Base-by-base conservation (phyloP, 805 yeast species). In the Sugiyamaella lignohabitans region DNA sequence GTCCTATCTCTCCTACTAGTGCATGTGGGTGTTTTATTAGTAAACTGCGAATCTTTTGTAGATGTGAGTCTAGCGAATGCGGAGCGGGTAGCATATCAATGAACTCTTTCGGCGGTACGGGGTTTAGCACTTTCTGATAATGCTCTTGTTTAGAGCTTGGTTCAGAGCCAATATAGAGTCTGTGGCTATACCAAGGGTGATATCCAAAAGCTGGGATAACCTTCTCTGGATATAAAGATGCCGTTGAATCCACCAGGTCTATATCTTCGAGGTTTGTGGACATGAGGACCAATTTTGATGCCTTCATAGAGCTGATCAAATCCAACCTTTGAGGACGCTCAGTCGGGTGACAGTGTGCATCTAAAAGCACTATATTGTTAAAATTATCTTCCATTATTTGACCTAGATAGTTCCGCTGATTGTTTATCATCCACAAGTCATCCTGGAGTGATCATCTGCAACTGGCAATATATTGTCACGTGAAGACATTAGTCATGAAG, bases 111-210 rank as follows among this genome's bases (percentile, higher is more conserved):
- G 56, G 60, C 42, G 68, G 75, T 45, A 48, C 54, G 2, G 70
- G 69, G 1, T 56, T 54, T 35, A 89, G 65, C 0, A 87, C 75
- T 0, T 56, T 21, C 1, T 50, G 42, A 57, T 89, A 89, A 61
- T 89, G 97, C 2, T 51, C 58, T 29, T 57, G 53, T 1, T 43
- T 43, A 29, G 20, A 35, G 14, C 38, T 38, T n/a, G 42, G 35
- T 5, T 47, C 49, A 2, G 52, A 48, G 17, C 27, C 27, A n/a
- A 64, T 56, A 1, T 75, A 66, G 52, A 78, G 82, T 17, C 82
- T 53, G 61, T 89, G 95, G 2, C 80, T 65, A 58, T 77, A 89
- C 98, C 98, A 91, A 0, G 98, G 98, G 63, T 91, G 98, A 1
- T 87, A 68, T 0, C 98, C 72, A 49, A 63, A 68, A 3, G 67